phyloP scores from a whole-genome alignment of 2,329 filamentous ascomycete species.

The Endocalyx cinctus region DNA sequence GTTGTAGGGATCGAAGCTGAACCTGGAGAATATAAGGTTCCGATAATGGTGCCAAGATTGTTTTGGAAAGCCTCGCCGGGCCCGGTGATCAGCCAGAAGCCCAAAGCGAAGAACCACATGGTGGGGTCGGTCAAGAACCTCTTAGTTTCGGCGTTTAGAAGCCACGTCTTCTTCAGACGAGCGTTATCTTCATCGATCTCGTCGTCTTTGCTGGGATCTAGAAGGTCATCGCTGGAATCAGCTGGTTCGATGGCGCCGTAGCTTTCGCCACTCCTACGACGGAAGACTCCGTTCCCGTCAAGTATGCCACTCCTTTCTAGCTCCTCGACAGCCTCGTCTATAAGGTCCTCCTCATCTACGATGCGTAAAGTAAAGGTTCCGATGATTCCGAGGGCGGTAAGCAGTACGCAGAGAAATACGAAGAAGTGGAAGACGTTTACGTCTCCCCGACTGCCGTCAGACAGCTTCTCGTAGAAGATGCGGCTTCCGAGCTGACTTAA shows the following conservation, averaged over 20 bases:
- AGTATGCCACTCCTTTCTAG: conserved; percentile 84
- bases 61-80: conserved; percentile 98
- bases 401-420: conserved; percentile 71
- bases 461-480: conserved; percentile 64
- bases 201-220: conserved; percentile 32
- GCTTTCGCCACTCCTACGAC: conserved; percentile 45
- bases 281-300: conserved; percentile 69
- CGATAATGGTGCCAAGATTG: conserved; percentile 90
- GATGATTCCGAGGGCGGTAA: conserved; percentile 65
- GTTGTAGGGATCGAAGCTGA: conserved; percentile 47
- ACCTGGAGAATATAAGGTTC: conserved; percentile 67
- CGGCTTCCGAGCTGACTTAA: conserved; percentile 81
- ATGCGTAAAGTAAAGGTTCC: conserved; percentile 72
- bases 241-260: conserved; percentile 58
- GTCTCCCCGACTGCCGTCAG: conserved; percentile 59
- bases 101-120: conserved; percentile 91
- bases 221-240: conserved; percentile 37
- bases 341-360: conserved; percentile 80
- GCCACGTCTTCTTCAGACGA: conserved; percentile 75
- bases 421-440: conserved; percentile 83
- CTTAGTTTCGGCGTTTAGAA: conserved; percentile 86
- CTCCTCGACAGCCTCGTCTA: conserved; percentile 85
- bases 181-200: conserved; percentile 40
- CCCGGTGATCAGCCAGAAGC: conserved; percentile 89
- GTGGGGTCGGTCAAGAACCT: conserved; percentile 81